Base-by-base conservation (phyloP, 768 basidiomycete species). In the Exidia glandulosa region DNA sequence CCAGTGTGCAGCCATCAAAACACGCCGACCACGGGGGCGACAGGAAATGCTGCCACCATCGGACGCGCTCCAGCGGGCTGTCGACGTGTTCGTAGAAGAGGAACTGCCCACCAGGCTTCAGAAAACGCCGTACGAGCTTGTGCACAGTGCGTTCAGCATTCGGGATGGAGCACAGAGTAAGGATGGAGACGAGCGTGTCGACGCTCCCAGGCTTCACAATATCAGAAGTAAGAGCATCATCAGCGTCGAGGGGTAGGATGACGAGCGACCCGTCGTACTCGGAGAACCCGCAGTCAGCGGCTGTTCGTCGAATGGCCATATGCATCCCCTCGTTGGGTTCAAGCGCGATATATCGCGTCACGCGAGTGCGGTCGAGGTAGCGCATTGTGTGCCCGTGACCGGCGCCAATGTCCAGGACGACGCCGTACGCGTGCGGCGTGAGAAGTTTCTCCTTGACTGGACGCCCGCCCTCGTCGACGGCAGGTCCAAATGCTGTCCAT, bases 1-100 rank as follows among this genome's bases (percentile, higher is more conserved):
- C 84, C 45, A 88, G 64, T 61, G 73, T 73, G 65, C 88, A 89
- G 14, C 87, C 87, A 64, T 82, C 85, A 59, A 85, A 82, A 1
- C 31, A 70, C 1, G 75, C 41, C 4, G 67, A 66, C 88, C 88
- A 90, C 3, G 88, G 4, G 0, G 87, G 87, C 2, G 84, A 77
- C 88, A 87, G 89, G 56, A 87, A 76, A 0, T 74, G 62, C 69
- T 90, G 88, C 86, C 87, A 89, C 80, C 82, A 81, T 7, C 79
- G 79, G 2, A 87, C 79, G 62, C 85, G 81, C 6, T 65, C 57
- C 0, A 71, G 68, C 1, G 74, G 78, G 63, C 78, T 85, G 57
- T 76, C 70, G 10, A 90, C 85, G 62, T 90, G 88, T 68, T 90
- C 88, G 61, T 82, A 84, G 65, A 83, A 83, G 19, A 90, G 72